Conservation (phyloP, 2,329 filamentous ascomycete genomes). For the Fusarium albosuccineum region DNA sequence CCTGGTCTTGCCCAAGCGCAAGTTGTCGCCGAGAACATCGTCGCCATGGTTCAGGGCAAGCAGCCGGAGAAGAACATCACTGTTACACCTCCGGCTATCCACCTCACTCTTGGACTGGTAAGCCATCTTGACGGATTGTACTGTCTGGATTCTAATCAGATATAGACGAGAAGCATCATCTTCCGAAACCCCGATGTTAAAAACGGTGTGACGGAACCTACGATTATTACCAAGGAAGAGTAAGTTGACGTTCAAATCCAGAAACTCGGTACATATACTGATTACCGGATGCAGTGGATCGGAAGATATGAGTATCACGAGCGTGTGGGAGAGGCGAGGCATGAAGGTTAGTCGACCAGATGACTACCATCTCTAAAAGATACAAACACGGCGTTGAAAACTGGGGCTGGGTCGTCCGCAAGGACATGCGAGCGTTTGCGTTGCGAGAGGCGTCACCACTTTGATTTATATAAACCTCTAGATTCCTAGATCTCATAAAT, state of each 20-base stretch:
- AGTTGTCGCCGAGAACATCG: conserved; percentile 42
- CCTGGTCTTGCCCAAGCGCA: conserved; percentile 38
- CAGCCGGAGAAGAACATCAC: conserved; percentile 25
- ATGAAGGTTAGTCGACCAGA: conserved; percentile 32
- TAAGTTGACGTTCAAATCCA: not conserved
- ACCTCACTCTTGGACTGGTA: conserved; percentile 43
- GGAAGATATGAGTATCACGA: conserved; percentile 39
- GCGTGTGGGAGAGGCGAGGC: conserved; percentile 43
- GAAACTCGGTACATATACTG: accelerated
- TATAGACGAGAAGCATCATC: conserved; percentile 44
- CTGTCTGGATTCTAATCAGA: not conserved
- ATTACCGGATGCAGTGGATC: conserved; percentile 14
- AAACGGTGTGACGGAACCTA: conserved; percentile 37
- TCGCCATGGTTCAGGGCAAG: conserved; percentile 35
- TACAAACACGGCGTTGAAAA: not conserved
- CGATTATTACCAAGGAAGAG: conserved; percentile 41
- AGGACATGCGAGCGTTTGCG: too few species aligned
- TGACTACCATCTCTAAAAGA: conserved; percentile 40
- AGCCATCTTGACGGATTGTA: accelerated
- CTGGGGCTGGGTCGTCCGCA: too few species aligned
- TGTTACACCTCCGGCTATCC: conserved; percentile 39
- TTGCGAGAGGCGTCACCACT: not conserved
- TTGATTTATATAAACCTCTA: not conserved
- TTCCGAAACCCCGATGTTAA: conserved; percentile 40
- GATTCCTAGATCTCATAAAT: not conserved